Conservation (phyloP, 768 basidiomycete species). For the Coprinopsis strossmayeri region DNA sequence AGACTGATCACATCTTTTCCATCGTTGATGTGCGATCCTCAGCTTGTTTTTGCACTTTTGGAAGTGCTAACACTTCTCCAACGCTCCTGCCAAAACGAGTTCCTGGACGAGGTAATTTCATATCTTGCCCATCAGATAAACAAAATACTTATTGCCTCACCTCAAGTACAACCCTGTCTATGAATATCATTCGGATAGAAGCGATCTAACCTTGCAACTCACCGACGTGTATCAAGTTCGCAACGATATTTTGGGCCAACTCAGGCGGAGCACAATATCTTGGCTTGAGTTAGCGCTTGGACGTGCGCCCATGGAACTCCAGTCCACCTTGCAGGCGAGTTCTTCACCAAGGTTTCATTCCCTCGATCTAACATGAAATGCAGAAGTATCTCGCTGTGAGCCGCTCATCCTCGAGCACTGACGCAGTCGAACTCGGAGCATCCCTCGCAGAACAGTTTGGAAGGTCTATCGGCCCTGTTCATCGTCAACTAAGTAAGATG, state of each 20-base stretch:
- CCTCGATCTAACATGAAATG: background rate
- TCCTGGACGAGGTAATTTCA: constrained; percentile 71
- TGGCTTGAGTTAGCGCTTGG: constrained; percentile 89
- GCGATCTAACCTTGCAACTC: constrained; percentile 68
- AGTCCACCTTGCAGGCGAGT: constrained; percentile 82
- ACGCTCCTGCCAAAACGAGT: constrained; percentile 86
- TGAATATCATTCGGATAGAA: constrained; percentile 75
- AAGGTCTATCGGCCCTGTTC: constrained; percentile 70
- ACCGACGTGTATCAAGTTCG: constrained; percentile 83
- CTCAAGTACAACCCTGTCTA: constrained; percentile 84
- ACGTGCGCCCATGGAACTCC: constrained; percentile 87
- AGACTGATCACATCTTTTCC: constrained; percentile 87
- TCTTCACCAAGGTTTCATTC: constrained; percentile 1
- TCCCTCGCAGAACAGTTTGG: constrained; percentile 85
- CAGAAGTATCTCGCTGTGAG: constrained; percentile 86
- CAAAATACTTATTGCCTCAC: background rate
- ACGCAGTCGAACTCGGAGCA: constrained; percentile 84
- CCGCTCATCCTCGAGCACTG: constrained; percentile 60
- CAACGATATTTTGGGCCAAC: constrained; percentile 72
- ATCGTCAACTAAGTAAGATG: constrained; percentile 67
- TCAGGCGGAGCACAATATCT: constrained; percentile 64
- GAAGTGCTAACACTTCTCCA: constrained; percentile 89
- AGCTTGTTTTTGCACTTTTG: constrained; percentile 82
- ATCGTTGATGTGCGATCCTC: constrained; percentile 86
- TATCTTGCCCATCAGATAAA: background rate